Base-by-base conservation (phyloP, 768 basidiomycete genomes). In the Russula brevipes region DNA sequence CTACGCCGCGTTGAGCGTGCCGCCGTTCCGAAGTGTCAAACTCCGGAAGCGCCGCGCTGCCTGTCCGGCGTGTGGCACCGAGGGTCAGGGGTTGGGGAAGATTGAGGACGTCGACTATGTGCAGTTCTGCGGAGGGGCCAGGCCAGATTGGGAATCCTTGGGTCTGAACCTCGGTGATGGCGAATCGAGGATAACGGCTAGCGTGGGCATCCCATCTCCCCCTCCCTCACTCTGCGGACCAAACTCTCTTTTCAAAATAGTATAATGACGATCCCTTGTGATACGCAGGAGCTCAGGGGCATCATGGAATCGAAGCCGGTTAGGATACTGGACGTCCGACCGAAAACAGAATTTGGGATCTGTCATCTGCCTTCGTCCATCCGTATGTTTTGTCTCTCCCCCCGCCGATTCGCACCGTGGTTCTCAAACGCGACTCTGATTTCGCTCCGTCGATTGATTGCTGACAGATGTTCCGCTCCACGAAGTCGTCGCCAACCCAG, bases 21-120 rank as follows among this genome's bases (percentile, higher is more conserved):
- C 89, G 0, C 86, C 89, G 0, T 95, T 97, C 72, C 83, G 95
- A 5, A 87, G 77, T 46, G 82, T 98, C 74, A 93, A 88, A 68
- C 77, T 97, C n/a, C 84, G 94, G 44, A 73, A 80, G 4, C 83
- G 85, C 45, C 86, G 89, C 57, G 73, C 81, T 1, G 81, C 81
- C 5, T 99, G 96, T 74, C 74, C 81, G 7, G 86, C 89, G 0
- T 99, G 96, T 71, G 89, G 88, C 5, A 70, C 65, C 3, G 76
- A 78, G n/a, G 79, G 74, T 14, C 69, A 79, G 66, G 78, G 69
- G 31, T 58, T 78, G 7, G 79, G 77, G 16, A 67, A 74, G 51
- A 82, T 90, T 24, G 78, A 80, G 5, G 77, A 81, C 16, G 81
- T 78, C 8, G 92, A 94, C 67, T 97, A 97, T 73, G 82, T 94